Percentiles rank a stretch among this genome's conserved stretches.
phyloP scores from a whole-genome alignment of 129 eudicot species.

The Arctium lappa region DNA sequence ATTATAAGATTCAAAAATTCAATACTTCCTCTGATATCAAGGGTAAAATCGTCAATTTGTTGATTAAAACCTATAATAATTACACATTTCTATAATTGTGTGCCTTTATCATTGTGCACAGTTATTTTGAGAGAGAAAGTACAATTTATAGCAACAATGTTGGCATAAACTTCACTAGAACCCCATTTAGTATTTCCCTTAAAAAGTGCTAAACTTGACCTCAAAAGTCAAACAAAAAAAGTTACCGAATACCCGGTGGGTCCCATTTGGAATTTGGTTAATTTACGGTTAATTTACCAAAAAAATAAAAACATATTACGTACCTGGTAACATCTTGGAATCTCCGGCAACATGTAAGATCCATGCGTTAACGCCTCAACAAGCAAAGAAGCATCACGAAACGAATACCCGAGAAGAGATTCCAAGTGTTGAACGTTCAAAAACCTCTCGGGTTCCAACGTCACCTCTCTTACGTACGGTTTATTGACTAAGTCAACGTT shows the following conservation, averaged over 20 bases:
- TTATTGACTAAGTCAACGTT: conserved; percentile 43
- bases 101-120: too few relatives aligned
- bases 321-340: conserved; percentile 91
- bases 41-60: background rate
- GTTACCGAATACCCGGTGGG: too few relatives aligned
- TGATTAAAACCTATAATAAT: background rate
- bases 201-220: too few relatives aligned
- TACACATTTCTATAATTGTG: too few relatives aligned
- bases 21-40: too few relatives aligned
- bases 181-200: too few relatives aligned
- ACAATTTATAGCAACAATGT: too few relatives aligned
- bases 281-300: background rate
- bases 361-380: conserved; percentile 97
- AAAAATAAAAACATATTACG: background rate
- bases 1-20: too few relatives aligned
- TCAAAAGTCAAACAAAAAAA: too few relatives aligned
- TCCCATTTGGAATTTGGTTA: too few relatives aligned
- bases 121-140: too few relatives aligned
- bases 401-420: conserved; percentile 46
- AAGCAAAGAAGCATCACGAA: conserved; percentile 62
- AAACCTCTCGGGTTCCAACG: conserved; percentile 34
- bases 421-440: conserved; percentile 47
- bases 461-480: conserved; percentile 40
- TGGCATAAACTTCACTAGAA: too few relatives aligned
- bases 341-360: conserved; percentile 75